Percentiles rank a stretch among this genome's conserved stretches.
Evolutionary conservation across 106 monocot species (phyloP).

Genomic region (Platanthera zijinensis): DNA sequence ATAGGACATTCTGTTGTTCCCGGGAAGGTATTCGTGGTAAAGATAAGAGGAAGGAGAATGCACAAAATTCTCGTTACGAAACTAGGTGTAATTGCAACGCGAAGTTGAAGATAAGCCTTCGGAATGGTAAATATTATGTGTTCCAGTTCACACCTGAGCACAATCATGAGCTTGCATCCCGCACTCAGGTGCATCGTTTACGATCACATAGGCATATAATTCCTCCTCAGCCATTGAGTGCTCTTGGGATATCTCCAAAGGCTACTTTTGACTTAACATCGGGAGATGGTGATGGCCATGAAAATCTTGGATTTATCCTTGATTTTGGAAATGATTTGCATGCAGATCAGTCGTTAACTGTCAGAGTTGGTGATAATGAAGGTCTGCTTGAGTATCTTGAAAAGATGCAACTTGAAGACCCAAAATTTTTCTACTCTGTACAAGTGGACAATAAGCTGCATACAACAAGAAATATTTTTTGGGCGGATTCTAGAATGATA

Average conservation of each 20-base stretch:
- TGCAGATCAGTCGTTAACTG: neutral
- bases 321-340: conserved; percentile 6
- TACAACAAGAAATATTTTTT: conserved; percentile 11
- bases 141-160: conserved; percentile 11
- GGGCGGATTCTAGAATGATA: conserved; percentile 14
- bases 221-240: neutral
- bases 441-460: conserved; percentile 5
- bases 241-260: conserved; percentile 5
- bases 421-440: conserved; percentile 8
- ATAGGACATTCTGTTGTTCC: conserved; percentile 13
- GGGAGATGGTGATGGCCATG: conserved; percentile 9
- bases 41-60: conserved; percentile 8
- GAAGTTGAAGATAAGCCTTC: conserved; percentile 9
- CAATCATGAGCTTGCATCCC: conserved; percentile 8
- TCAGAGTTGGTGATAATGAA: neutral
- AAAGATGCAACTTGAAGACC: conserved; percentile 9
- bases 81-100: conserved; percentile 13
- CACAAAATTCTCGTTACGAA: conserved; percentile 10
- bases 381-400: conserved; percentile 8
- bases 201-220: conserved; percentile 11
- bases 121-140: conserved; percentile 10
- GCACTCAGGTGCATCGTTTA: conserved; percentile 10
- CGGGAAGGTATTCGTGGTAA: conserved; percentile 12
- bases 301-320: conserved; percentile 15
- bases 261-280: conserved; percentile 9